Percentiles rank a stretch among this genome's conserved stretches.
phyloP scores from a whole-genome alignment of 1,139 yeast genomes.

The Suhomyces bolitotheri region DNA sequence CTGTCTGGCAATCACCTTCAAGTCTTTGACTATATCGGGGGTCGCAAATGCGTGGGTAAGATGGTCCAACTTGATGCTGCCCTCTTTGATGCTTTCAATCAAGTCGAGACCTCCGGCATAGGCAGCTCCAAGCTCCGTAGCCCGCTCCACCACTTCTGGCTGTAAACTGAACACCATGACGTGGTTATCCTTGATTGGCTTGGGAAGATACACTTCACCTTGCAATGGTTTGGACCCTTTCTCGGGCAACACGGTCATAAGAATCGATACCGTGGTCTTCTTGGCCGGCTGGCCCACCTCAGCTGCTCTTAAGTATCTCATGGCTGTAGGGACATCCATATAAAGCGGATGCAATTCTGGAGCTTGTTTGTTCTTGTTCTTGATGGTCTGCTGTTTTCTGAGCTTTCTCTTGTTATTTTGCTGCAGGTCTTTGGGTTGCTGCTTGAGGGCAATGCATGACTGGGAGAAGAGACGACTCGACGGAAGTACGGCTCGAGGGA shows the following conservation, averaged over 20 bases:
- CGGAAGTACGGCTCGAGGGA: constrained; percentile 4
- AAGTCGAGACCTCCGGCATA: constrained; percentile 73
- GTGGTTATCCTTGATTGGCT: constrained; percentile 63
- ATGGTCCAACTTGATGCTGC: constrained; percentile 50
- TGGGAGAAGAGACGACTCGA: constrained; percentile 13
- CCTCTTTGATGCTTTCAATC: constrained; percentile 60
- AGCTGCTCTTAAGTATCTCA: constrained; percentile 79
- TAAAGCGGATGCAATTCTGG: constrained; percentile 59
- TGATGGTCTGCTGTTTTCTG: constrained; percentile 35
- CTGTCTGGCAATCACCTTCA: constrained; percentile 68
- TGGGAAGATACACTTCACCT: constrained; percentile 79
- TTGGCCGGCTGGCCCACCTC: constrained; percentile 80
- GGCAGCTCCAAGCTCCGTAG: constrained; percentile 59
- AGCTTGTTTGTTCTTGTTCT: constrained; percentile 44
- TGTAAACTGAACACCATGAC: constrained; percentile 70
- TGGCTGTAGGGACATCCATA: constrained; percentile 71
- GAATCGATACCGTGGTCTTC: constrained; percentile 68
- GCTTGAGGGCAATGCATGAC: constrained; percentile 11
- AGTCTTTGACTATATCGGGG: constrained; percentile 66
- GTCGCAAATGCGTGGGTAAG: constrained; percentile 85
- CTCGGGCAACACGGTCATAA: constrained; percentile 70
- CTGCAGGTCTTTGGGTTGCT: constrained; percentile 12
- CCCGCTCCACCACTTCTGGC: constrained; percentile 51
- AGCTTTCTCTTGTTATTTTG: constrained; percentile 24
- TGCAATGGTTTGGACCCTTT: constrained; percentile 74